A percentile compares a stretch with the other conserved stretches of the same genome.
Evolutionary conservation across 495 filamentous ascomycete genomes (phyloP).

Genomic region (Tetracladium setigerum): DNA sequence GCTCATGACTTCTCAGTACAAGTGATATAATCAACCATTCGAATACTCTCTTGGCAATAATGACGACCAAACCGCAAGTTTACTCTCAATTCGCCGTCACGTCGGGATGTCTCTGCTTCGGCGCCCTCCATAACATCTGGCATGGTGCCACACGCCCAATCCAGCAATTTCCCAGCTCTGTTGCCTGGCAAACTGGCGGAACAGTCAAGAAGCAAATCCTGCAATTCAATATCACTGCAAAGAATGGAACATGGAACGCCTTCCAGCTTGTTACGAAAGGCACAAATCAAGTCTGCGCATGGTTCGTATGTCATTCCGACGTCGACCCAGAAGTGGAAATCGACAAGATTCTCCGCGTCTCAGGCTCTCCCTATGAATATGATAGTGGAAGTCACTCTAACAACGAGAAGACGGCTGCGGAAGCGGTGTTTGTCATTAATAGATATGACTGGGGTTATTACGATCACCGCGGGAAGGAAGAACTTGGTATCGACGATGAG

Average conservation of each 20-base stretch:
- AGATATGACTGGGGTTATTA: conserved; percentile 1
- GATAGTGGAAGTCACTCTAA: neutral
- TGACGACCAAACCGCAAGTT: neutral
- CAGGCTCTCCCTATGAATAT: conserved; percentile 3
- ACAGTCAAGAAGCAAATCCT: neutral
- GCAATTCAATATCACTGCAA: neutral
- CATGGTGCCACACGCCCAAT: neutral
- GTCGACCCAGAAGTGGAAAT: conserved; percentile 1
- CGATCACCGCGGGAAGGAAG: neutral
- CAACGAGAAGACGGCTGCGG: neutral
- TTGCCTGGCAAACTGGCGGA: neutral
- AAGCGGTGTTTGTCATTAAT: conserved; percentile 1
- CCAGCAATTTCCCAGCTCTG: neutral
- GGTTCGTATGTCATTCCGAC: conserved; percentile 2
- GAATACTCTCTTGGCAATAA: neutral
- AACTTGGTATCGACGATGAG: neutral
- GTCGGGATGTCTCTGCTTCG: conserved; percentile 5
- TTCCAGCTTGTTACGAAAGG: neutral
- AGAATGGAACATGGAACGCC: neutral
- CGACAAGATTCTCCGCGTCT: conserved; percentile 2
- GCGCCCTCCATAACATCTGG: conserved; percentile 2
- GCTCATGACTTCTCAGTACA: too few species aligned
- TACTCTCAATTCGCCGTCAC: neutral
- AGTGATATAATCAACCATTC: too few species aligned
- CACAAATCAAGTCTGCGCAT: neutral